These are phyloP conservation scores for Mortierella sp. DNA, from an alignment of 371 early-diverging fungal genomes.

Conservation along the genomic window DNA sequence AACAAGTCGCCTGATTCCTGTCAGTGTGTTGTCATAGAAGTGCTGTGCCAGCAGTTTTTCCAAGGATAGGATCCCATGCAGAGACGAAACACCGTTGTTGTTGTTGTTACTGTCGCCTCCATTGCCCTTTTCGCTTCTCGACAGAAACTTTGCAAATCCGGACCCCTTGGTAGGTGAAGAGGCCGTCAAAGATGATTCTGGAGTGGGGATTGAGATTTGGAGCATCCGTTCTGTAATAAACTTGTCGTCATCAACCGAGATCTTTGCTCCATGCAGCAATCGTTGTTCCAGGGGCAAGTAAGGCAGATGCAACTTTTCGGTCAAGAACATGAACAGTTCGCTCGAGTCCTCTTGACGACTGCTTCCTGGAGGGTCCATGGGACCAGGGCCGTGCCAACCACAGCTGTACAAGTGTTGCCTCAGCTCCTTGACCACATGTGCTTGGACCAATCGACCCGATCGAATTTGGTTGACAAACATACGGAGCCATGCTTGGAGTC, in stretches of 20 bases:
- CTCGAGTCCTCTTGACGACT: constrained; percentile 68
- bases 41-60: constrained; percentile 52
- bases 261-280: constrained; percentile 65
- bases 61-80: constrained; percentile 40
- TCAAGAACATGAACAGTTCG: constrained; percentile 67
- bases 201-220: constrained; percentile 58
- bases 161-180: constrained; percentile 19
- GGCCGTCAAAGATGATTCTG: constrained; percentile 10
- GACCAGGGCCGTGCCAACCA: constrained; percentile 58
- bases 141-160: constrained; percentile 22
- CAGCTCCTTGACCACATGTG: constrained; percentile 58
- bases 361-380: constrained; percentile 38
- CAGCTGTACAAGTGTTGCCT: constrained; percentile 59
- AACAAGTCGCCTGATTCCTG: constrained; percentile 52
- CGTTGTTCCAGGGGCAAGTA: constrained; percentile 67
- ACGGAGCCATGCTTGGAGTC: constrained; percentile 60
- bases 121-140: neutral
- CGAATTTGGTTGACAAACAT: constrained; percentile 68
- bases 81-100: constrained; percentile 2
- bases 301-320: constrained; percentile 63
- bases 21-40: constrained; percentile 54
- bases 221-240: constrained; percentile 67
- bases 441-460: constrained; percentile 56
- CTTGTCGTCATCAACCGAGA: constrained; percentile 62
- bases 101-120: neutral